Evolutionary conservation across 75 land plant genomes (phyloP).

Genomic region (Larix kaempferi): DNA sequence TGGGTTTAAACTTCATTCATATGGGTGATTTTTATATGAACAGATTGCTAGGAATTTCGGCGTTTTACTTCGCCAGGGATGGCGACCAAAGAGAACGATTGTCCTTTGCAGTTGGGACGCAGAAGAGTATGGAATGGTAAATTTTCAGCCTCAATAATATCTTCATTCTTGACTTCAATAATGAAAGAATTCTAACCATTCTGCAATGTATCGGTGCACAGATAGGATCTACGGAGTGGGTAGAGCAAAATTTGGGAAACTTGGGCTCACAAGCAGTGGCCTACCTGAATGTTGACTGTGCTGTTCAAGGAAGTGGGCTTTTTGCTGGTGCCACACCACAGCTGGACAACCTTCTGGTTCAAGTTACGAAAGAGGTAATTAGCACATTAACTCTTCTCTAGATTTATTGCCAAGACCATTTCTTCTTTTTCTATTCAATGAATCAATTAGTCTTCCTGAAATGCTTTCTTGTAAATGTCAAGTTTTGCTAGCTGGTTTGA

Average conservation of each 20-base stretch:
- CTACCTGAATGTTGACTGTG: constrained; percentile 91
- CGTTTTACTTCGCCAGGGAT: constrained; percentile 38
- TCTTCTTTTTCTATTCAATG: too few species aligned
- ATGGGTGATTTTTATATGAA: not conserved
- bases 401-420: too few species aligned
- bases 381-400: not conserved
- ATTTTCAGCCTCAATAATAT: constrained; percentile 8
- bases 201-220: constrained; percentile 19
- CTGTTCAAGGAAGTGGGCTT: constrained; percentile 75
- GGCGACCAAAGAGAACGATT: constrained; percentile 75
- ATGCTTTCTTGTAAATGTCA: too few species aligned
- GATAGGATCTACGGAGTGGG: constrained; percentile 98
- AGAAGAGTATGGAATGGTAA: constrained; percentile 86
- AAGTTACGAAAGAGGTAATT: constrained; percentile 61
- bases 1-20: not conserved
- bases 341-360: constrained; percentile 61
- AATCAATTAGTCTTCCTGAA: too few species aligned
- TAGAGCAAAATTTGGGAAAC: constrained; percentile 66
- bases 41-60: constrained; percentile 59
- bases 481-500: too few species aligned
- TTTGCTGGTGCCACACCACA: constrained; percentile 77
- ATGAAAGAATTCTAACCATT: not conserved
- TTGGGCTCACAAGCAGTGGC: constrained; percentile 71
- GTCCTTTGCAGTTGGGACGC: constrained; percentile 89
- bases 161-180: too few species aligned